phyloP scores from a whole-genome alignment of 2,329 filamentous ascomycete species.

The Pseudovirgaria hyperparasitica region DNA sequence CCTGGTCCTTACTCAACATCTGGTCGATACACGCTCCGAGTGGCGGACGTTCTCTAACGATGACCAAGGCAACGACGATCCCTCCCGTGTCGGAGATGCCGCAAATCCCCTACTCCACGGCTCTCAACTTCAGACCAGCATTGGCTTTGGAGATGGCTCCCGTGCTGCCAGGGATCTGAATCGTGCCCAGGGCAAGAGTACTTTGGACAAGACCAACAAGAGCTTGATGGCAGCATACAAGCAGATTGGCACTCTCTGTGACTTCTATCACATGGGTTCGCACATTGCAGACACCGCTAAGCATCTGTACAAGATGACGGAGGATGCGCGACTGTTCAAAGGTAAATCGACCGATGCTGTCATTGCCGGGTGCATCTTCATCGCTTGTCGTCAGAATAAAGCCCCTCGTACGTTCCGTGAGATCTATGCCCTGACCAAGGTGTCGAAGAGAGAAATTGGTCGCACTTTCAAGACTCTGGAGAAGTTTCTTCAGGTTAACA shows the following conservation, averaged over 20 bases:
- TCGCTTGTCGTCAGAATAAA: conserved; percentile 82
- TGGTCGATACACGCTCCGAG: conserved; percentile 91
- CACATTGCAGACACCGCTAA: conserved; percentile 82
- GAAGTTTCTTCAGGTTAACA: conserved; percentile 49
- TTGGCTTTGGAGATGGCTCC: conserved; percentile 67
- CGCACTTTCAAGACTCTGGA: conserved; percentile 89
- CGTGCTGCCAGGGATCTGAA: conserved; percentile 63
- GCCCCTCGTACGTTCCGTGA: conserved; percentile 87
- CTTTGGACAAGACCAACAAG: conserved; percentile 73
- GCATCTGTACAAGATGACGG: conserved; percentile 87
- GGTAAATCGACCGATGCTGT: conserved; percentile 90
- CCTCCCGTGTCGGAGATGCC: conserved; percentile 92
- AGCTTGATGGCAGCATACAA: conserved; percentile 69
- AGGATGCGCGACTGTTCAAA: conserved; percentile 88
- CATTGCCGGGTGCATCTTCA: conserved; percentile 94
- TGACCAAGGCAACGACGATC: conserved; percentile 90
- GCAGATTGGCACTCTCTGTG: conserved; percentile 78
- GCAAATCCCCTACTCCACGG: conserved; percentile 83
- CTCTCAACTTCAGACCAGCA: conserved; percentile 76
- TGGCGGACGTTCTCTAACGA: conserved; percentile 99
- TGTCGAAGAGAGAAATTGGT: conserved; percentile 95
- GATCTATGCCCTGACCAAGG: conserved; percentile 84
- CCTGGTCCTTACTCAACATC: conserved; percentile 76
- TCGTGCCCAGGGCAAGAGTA: conserved; percentile 71
- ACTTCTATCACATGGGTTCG: conserved; percentile 52